A percentile compares a stretch with the other conserved stretches of the same genome.
Conservation (phyloP, 2,329 filamentous ascomycete species). For the Ceratocystis harringtonii region DNA sequence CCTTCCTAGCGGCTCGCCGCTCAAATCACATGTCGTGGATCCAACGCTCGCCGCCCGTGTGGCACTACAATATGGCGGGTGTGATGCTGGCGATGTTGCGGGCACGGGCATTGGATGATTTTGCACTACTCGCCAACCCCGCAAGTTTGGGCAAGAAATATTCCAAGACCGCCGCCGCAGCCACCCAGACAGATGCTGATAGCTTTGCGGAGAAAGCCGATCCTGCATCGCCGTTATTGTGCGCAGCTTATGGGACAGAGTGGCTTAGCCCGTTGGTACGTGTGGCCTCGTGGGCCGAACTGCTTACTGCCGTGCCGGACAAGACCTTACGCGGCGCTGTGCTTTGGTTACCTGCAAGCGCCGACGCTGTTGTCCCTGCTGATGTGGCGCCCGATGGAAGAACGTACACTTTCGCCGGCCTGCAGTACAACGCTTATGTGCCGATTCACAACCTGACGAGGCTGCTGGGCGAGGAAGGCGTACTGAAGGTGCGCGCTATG, state of each 20-base stretch:
- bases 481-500: conserved; percentile 27
- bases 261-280: not conserved
- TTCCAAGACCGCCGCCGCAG: conserved; percentile 17
- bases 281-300: conserved; percentile 27
- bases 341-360: conserved; percentile 27
- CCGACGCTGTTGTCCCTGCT: conserved; percentile 15
- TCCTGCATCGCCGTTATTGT: not conserved
- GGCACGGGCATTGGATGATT: conserved; percentile 31
- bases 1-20: conserved; percentile 9
- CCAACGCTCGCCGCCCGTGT: conserved; percentile 23
- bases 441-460: conserved; percentile 38
- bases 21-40: conserved; percentile 10
- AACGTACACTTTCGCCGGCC: conserved; percentile 29
- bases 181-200: too few relatives aligned
- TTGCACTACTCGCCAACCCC: conserved; percentile 23
- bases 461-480: conserved; percentile 36
- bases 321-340: conserved; percentile 32
- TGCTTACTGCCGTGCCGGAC: conserved; percentile 31
- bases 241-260: not conserved
- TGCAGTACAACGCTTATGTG: conserved; percentile 26
- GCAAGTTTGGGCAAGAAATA: conserved; percentile 11
- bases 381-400: conserved; percentile 28
- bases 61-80: conserved; percentile 41
- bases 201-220: conserved; percentile 24
- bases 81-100: conserved; percentile 38